Percentiles rank a stretch among this genome's conserved stretches.
phyloP scores from a whole-genome alignment of 1,139 yeast genomes.

The Suhomyces bolitotheri region DNA sequence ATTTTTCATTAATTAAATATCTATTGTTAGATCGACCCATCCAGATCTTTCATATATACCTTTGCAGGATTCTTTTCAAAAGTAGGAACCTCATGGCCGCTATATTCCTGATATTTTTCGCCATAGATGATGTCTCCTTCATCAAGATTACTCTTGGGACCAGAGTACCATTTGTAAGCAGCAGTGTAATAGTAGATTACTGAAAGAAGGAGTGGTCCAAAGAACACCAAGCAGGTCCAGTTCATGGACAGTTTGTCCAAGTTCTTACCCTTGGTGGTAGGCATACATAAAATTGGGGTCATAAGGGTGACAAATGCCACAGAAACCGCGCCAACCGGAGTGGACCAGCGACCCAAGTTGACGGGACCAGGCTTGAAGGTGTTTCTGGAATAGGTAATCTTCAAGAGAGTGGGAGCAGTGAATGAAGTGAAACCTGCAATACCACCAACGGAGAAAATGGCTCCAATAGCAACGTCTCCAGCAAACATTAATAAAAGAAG shows the following conservation, averaged over 20 bases:
- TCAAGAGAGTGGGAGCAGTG: slow-evolving; percentile 63
- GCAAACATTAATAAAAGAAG: slow-evolving; percentile 62
- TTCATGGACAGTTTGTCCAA: slow-evolving; percentile 56
- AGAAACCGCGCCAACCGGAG: slow-evolving; percentile 47
- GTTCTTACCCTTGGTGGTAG: slow-evolving; percentile 52
- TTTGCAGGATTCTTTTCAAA: not conserved
- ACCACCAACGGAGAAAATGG: slow-evolving; percentile 77
- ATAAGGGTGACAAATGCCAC: slow-evolving; percentile 54
- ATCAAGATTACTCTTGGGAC: slow-evolving; percentile 65
- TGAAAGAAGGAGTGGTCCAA: slow-evolving; percentile 61
- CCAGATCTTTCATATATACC: too few species aligned
- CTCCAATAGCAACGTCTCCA: slow-evolving; percentile 69
- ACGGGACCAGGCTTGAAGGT: slow-evolving; percentile 69
- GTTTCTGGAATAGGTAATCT: slow-evolving; percentile 55
- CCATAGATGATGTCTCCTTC: slow-evolving; percentile 26
- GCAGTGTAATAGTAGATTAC: slow-evolving; percentile 53
- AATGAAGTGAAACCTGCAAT: slow-evolving; percentile 72
- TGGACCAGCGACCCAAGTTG: slow-evolving; percentile 59
- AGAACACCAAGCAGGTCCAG: slow-evolving; percentile 70
- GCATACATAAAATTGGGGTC: slow-evolving; percentile 71
- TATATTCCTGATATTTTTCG: slow-evolving; percentile 9
- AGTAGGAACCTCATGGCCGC: slow-evolving; percentile 3
- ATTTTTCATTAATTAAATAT: too few species aligned
- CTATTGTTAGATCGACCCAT: too few species aligned
- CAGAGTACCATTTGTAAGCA: slow-evolving; percentile 65